Base-by-base conservation (phyloP, 331 rosid genomes). In the Telfairia occidentalis region DNA sequence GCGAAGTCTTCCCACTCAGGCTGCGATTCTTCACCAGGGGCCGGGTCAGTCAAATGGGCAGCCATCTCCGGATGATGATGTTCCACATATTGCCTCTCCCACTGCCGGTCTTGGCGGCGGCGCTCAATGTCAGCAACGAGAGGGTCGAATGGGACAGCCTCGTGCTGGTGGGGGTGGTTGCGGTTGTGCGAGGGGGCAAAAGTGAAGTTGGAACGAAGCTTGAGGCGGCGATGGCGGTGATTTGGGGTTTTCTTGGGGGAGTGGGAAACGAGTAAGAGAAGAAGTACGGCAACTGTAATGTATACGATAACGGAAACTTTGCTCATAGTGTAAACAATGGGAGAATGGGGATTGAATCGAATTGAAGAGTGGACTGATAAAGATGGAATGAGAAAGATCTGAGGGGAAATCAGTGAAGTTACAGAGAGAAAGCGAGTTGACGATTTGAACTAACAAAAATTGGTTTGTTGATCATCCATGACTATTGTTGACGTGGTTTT, bases 1-100 rank as follows among this genome's bases (percentile, higher is more conserved):
- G 89, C 85, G 83, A 83, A 91, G 70, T 91, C 92, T 67, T 91
- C 96, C 98, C 96, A 94, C 84, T 89, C 97, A 23, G 97, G 90
- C 74, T 89, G 97, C 0, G 95, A 84, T 83, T 94, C 96, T 49
- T 85, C 86, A 9, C 77, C 88, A 0, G 97, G 97, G 1, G 91
- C 96, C 2, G 85, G 49, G 42, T 81, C 81, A 28, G 23, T 43
- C 73, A 50, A 28, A 42, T 49, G 80, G 43, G 55, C 23, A 34
- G 26, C 67, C 38, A 83, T 24, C 29, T 86, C 85, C 1, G 90
- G 83, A 65, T 88, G 84, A 2, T 85, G 46, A 2, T 82, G 87
- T 18, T 88, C 89, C 5, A 89, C 49, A 79, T 84, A 74, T 52
- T 89, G 84, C 81, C 75, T 81, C 82, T 89, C 97, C 98, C 98